phyloP scores from a whole-genome alignment of 805 yeast genomes.

The Lipomyces anomalus region DNA sequence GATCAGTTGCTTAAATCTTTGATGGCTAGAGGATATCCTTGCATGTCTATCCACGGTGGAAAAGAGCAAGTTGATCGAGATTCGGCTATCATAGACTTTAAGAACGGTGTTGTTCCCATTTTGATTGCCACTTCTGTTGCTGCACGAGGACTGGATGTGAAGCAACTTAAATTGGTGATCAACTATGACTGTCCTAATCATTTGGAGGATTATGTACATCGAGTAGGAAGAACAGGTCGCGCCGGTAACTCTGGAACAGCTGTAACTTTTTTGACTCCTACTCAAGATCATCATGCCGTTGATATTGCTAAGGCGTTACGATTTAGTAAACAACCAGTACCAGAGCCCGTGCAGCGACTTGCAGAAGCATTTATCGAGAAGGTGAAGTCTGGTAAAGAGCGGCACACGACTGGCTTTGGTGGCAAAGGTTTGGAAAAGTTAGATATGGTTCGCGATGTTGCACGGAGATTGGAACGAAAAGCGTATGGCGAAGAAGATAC shows the following conservation, averaged over 20 bases:
- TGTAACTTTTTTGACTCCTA: constrained; percentile 61
- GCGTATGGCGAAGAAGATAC: constrained; percentile 42
- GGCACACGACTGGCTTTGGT: constrained; percentile 70
- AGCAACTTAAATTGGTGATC: constrained; percentile 70
- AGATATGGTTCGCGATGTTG: constrained; percentile 53
- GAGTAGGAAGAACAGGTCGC: constrained; percentile 94
- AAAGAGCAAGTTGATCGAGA: constrained; percentile 81
- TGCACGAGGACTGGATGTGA: constrained; percentile 93
- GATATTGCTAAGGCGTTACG: constrained; percentile 68
- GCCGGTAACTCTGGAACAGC: constrained; percentile 75
- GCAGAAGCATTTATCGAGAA: constrained; percentile 54
- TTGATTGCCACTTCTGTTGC: constrained; percentile 90
- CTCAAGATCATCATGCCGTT: constrained; percentile 57
- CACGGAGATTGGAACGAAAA: constrained; percentile 45
- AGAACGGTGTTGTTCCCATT: constrained; percentile 50
- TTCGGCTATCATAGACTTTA: constrained; percentile 64
- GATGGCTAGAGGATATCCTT: constrained; percentile 47
- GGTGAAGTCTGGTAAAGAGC: constrained; percentile 60
- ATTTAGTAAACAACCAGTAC: constrained; percentile 51
- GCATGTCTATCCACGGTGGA: constrained; percentile 84
- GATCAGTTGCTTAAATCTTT: constrained; percentile 59
- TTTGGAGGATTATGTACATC: constrained; percentile 91
- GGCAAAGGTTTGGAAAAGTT: constrained; percentile 84
- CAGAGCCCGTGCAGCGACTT: constrained; percentile 46
- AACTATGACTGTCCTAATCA: constrained; percentile 81